These are phyloP conservation scores for Chytridium lagenaria DNA, from an alignment of 371 early-diverging fungal species.

Conservation along the genomic window DNA sequence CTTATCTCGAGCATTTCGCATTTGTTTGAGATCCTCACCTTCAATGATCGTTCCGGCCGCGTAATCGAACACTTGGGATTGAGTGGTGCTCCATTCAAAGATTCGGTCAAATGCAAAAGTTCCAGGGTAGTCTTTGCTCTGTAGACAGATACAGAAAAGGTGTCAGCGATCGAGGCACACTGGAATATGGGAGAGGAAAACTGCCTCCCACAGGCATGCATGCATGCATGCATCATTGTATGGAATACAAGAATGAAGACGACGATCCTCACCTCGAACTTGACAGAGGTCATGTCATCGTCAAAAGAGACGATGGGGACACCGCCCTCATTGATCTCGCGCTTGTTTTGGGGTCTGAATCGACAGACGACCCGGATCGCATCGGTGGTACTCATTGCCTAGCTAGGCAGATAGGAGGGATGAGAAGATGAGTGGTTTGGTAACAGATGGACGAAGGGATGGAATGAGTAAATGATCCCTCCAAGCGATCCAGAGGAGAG, in stretches of 20 bases:
- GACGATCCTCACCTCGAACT: conserved; percentile 62
- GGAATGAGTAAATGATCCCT: too few species aligned
- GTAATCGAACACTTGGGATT: conserved; percentile 87
- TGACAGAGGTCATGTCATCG: conserved; percentile 78
- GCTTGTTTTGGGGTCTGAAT: conserved; percentile 93
- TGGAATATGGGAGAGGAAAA: not conserved
- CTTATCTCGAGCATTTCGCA: too few species aligned
- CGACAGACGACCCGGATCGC: conserved; percentile 83
- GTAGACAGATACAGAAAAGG: conserved; percentile 10
- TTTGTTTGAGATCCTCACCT: too few species aligned
- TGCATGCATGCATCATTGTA: too few species aligned
- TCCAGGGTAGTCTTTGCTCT: conserved; percentile 86
- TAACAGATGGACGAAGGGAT: not conserved
- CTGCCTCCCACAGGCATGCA: not conserved
- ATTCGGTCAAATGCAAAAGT: conserved; percentile 88
- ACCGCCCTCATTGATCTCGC: conserved; percentile 90
- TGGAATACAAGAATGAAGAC: not conserved
- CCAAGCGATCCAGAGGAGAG: too few species aligned
- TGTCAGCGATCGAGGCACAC: not conserved
- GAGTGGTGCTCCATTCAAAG: conserved; percentile 82
- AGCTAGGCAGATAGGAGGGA: not conserved
- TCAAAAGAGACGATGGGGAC: conserved; percentile 80
- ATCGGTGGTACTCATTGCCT: conserved; percentile 4
- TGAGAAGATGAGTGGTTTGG: not conserved
- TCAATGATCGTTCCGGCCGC: conserved; percentile 89